These are phyloP conservation scores for Paramecium tetraurelia DNA, from an alignment of 73 alveolate genomes.

Conservation along the genomic window DNA sequence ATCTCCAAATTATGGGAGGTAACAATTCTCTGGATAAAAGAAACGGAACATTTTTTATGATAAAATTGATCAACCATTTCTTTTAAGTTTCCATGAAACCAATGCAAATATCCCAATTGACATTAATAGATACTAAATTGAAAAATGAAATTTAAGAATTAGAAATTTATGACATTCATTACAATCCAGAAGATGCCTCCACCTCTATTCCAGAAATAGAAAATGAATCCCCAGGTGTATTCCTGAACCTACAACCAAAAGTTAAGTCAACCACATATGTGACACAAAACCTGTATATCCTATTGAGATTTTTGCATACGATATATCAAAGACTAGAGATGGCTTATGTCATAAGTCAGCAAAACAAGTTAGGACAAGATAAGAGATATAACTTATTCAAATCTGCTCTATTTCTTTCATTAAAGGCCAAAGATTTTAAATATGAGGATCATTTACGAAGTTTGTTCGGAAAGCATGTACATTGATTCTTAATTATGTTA, in stretches of 20 bases:
- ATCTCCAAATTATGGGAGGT: constrained; percentile 48
- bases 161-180: constrained; percentile 33
- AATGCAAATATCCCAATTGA: background rate
- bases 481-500: background rate
- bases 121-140: background rate
- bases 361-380: background rate
- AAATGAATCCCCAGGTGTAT: background rate
- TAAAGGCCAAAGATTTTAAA: constrained; percentile 38
- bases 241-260: background rate
- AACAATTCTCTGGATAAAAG: background rate
- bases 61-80: background rate
- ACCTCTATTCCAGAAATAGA: background rate
- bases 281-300: background rate
- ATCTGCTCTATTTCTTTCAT: background rate
- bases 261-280: background rate
- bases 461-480: constrained; percentile 18
- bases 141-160: background rate
- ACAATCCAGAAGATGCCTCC: constrained; percentile 10
- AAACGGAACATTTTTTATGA: background rate
- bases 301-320: constrained; percentile 7
- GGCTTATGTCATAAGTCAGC: background rate
- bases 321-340: constrained; percentile 22
- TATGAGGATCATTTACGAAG: constrained; percentile 45
- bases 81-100: background rate
- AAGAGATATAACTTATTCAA: constrained; percentile 34